Evolutionary conservation across 2,329 filamentous ascomycete genomes (phyloP).

Genomic region (Corinectria fuckeliana): DNA sequence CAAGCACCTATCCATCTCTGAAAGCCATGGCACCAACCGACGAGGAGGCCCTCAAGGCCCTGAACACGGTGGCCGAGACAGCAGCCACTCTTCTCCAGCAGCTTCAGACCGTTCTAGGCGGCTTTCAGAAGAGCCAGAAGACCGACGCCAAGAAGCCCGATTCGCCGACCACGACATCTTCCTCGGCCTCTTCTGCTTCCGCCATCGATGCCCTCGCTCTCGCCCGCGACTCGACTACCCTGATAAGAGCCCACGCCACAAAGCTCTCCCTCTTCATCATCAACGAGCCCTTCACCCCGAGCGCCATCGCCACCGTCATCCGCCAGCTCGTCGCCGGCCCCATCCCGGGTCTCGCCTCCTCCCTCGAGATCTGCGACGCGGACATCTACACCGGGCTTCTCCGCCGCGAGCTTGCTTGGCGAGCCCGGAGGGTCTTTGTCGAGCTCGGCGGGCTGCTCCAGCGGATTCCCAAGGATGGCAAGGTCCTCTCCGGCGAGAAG

Average conservation of each 20-base stretch:
- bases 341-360: constrained; percentile 76
- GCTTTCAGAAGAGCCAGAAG: constrained; percentile 43
- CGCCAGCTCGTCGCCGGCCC: constrained; percentile 74
- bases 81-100: constrained; percentile 49
- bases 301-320: constrained; percentile 74
- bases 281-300: constrained; percentile 84
- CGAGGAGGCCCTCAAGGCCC: constrained; percentile 42
- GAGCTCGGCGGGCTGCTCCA: constrained; percentile 68
- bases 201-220: constrained; percentile 68
- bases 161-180: neutral
- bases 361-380: constrained; percentile 69
- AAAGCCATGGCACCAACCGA: constrained; percentile 34
- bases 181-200: constrained; percentile 22
- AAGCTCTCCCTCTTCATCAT: constrained; percentile 88
- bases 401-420: constrained; percentile 66
- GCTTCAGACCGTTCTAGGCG: constrained; percentile 50
- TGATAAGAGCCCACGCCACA: constrained; percentile 83
- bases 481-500: constrained; percentile 47
- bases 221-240: constrained; percentile 72
- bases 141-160: neutral
- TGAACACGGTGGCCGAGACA: constrained; percentile 48
- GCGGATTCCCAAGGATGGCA: constrained; percentile 66
- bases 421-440: constrained; percentile 64
- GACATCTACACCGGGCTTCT: constrained; percentile 68
- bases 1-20: too few relatives aligned